phyloP scores from a whole-genome alignment of 768 basidiomycete genomes.

The Crepidotus variabilis region DNA sequence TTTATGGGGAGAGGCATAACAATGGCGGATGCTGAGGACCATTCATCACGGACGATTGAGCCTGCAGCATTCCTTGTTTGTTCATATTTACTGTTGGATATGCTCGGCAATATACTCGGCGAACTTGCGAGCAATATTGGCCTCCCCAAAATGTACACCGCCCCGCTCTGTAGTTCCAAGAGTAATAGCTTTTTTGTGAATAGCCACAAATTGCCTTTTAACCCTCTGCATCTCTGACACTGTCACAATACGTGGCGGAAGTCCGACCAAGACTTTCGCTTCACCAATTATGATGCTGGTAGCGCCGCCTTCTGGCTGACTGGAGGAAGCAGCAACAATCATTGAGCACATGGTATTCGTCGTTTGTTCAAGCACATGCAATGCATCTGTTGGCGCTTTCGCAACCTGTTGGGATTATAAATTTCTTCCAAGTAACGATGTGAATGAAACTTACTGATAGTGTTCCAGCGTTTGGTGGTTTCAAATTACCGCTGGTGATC shows the following conservation, averaged over 20 bases:
- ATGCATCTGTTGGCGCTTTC: conserved; percentile 85
- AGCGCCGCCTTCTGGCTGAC: conserved; percentile 48
- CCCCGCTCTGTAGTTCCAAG: conserved; percentile 79
- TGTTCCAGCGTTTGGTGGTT: conserved; percentile 85
- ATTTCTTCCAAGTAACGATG: not conserved
- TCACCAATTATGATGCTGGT: conserved; percentile 40
- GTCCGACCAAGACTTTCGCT: conserved; percentile 44
- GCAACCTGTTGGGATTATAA: conserved; percentile 43
- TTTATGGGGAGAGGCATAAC: conserved; percentile 66
- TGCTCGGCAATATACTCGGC: conserved; percentile 69
- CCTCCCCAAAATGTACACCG: conserved; percentile 71
- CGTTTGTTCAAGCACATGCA: conserved; percentile 81
- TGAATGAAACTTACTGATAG: conserved; percentile 42
- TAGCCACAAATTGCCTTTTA: conserved; percentile 87
- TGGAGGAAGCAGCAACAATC: conserved; percentile 49
- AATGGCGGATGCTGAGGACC: conserved; percentile 7
- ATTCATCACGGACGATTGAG: not conserved
- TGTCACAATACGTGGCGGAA: conserved; percentile 72
- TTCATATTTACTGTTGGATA: conserved; percentile 29
- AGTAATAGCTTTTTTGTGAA: conserved; percentile 87
- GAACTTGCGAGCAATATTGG: conserved; percentile 68
- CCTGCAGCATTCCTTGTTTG: not conserved
- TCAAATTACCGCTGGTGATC: conserved; percentile 73
- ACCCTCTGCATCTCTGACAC: conserved; percentile 84
- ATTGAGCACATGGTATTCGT: conserved; percentile 66